phyloP scores from a whole-genome alignment of 352 stramenopile species.

The Phytophthora multivora region DNA sequence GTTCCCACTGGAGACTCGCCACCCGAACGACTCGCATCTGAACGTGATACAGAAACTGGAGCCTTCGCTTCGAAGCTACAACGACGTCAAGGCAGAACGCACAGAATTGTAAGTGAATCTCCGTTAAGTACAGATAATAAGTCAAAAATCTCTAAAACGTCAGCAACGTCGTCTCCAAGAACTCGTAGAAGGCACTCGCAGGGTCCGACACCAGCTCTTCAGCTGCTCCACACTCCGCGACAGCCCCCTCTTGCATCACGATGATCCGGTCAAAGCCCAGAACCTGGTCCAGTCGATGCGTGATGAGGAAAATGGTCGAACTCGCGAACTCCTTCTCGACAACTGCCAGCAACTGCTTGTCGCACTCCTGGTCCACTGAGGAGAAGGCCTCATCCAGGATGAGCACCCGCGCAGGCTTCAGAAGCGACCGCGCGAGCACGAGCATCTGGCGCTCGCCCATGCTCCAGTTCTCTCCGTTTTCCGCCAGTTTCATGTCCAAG shows the following conservation, averaged over 20 bases:
- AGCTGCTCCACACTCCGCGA: slow-evolving; percentile 87
- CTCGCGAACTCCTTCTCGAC: slow-evolving; percentile 84
- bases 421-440: slow-evolving; percentile 90
- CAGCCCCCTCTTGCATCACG: slow-evolving; percentile 55
- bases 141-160: slow-evolving; percentile 31
- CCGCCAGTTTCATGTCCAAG: slow-evolving; percentile 37
- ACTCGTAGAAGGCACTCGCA: slow-evolving; percentile 44
- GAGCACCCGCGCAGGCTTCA: slow-evolving; percentile 91
- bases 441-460: slow-evolving; percentile 96
- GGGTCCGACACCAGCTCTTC: slow-evolving; percentile 72
- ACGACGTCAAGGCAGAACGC: slow-evolving; percentile 21
- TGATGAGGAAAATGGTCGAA: slow-evolving; percentile 95
- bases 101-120: slow-evolving; percentile 21
- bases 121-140: slow-evolving; percentile 11
- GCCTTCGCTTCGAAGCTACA: slow-evolving; percentile 17
- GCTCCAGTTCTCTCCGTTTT: slow-evolving; percentile 96
- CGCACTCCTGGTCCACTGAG: slow-evolving; percentile 54
- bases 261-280: slow-evolving; percentile 91
- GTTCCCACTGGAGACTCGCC: slow-evolving; percentile 41
- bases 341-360: slow-evolving; percentile 56
- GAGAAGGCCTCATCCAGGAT: slow-evolving; percentile 85
- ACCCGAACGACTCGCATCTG: slow-evolving; percentile 21
- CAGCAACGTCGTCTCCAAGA: slow-evolving; percentile 44
- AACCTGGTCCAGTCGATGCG: slow-evolving; percentile 94
- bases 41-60: slow-evolving; percentile 29